These are phyloP conservation scores for Malania oleifera DNA, from an alignment of 164 flowering plant species.

Conservation along the genomic window DNA sequence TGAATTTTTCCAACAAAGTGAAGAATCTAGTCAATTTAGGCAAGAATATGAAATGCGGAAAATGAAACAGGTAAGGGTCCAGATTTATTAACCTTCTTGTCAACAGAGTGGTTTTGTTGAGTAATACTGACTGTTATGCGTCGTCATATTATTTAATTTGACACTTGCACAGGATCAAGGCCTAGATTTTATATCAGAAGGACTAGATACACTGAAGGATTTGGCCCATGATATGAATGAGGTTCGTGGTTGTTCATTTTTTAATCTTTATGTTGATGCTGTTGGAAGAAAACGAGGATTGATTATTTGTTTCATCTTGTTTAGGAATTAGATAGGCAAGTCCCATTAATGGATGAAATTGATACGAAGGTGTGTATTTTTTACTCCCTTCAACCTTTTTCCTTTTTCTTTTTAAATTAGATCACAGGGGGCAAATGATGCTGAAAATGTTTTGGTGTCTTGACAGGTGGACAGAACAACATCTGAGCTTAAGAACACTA, in stretches of 20 bases:
- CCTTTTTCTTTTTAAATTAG: not conserved
- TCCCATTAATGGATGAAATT: constrained; percentile 49
- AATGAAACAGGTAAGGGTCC: constrained; percentile 38
- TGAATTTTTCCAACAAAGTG: constrained; percentile 39
- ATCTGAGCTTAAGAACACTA: constrained; percentile 34
- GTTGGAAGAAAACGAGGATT: not conserved
- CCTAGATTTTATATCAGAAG: constrained; percentile 45
- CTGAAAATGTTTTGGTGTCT: not conserved
- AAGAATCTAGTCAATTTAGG: constrained; percentile 52
- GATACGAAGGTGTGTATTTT: constrained; percentile 44
- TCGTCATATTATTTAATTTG: constrained; percentile 4
- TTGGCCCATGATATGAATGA: constrained; percentile 53
- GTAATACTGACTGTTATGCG: not conserved
- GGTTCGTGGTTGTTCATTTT: constrained; percentile 17
- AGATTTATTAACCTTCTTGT: constrained; percentile 4
- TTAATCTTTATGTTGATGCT: not conserved
- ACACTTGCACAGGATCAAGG: constrained; percentile 40
- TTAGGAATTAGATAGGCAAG: constrained; percentile 55
- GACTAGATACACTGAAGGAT: constrained; percentile 41
- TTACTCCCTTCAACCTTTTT: not conserved
- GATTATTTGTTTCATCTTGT: not conserved
- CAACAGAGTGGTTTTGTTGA: not conserved
- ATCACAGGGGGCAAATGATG: not conserved
- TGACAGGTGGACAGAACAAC: constrained; percentile 39
- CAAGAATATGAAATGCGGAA: constrained; percentile 57